A percentile compares a stretch with the other conserved stretches of the same genome.
Evolutionary conservation across 345 rosid genomes (phyloP).

Genomic region (Eutrema yunnanense): DNA sequence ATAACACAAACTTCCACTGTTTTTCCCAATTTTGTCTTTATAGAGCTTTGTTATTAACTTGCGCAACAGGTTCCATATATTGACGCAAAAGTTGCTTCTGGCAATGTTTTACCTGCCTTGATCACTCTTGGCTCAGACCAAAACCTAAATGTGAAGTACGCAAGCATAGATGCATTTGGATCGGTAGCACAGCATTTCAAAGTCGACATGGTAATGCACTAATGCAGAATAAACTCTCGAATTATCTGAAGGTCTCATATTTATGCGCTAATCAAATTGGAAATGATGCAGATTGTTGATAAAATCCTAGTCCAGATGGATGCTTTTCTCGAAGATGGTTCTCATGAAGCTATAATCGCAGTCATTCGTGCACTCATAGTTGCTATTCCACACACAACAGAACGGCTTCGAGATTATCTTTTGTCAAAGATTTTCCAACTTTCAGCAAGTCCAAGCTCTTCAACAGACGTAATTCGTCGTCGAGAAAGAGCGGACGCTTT

Average conservation of each 20-base stretch:
- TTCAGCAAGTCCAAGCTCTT: conserved; percentile 53
- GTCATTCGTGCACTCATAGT: conserved; percentile 79
- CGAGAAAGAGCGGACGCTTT: conserved; percentile 84
- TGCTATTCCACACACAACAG: conserved; percentile 93
- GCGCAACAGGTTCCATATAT: conserved; percentile 61
- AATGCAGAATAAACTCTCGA: not conserved
- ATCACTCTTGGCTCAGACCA: conserved; percentile 97
- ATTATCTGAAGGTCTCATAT: not conserved
- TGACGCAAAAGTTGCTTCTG: conserved; percentile 77
- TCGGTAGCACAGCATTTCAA: conserved; percentile 94
- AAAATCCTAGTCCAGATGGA: conserved; percentile 99
- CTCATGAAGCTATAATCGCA: conserved; percentile 90
- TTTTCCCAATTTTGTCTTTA: not conserved
- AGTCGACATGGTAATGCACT: conserved; percentile 60
- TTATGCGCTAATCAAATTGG: conserved; percentile 15
- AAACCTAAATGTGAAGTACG: conserved; percentile 80
- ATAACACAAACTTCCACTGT: conserved; percentile 9
- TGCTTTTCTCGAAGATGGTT: conserved; percentile 98
- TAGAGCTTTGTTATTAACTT: conserved; percentile 8
- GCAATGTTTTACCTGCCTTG: conserved; percentile 82
- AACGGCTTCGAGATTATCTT: conserved; percentile 83
- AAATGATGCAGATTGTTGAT: conserved; percentile 75
- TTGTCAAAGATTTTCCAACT: conserved; percentile 85
- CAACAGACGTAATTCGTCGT: conserved; percentile 58
- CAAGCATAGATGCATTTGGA: conserved; percentile 97